Conservation (phyloP, 495 filamentous ascomycete species). For the Tuber umbilicatum region DNA sequence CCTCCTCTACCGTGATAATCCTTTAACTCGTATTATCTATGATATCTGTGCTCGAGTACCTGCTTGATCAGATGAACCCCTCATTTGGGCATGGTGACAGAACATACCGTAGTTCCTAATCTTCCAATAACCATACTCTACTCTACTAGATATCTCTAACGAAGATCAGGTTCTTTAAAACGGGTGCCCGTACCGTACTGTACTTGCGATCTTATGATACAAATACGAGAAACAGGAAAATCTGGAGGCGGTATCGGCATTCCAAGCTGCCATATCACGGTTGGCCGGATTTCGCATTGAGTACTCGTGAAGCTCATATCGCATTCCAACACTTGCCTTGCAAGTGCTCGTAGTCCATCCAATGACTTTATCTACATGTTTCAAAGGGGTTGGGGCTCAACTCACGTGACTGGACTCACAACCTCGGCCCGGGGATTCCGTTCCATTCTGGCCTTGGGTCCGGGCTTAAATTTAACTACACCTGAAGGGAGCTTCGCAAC, state of each 20-base stretch:
- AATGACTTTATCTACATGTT: not conserved
- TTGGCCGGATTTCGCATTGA: not conserved
- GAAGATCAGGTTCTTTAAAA: not conserved
- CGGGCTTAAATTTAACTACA: not conserved
- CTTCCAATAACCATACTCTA: not conserved
- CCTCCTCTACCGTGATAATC: not conserved
- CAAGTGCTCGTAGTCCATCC: not conserved
- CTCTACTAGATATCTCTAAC: not conserved
- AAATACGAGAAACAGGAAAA: not conserved
- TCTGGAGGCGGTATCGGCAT: not conserved
- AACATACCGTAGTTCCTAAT: not conserved
- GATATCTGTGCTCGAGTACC: not conserved
- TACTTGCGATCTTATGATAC: not conserved
- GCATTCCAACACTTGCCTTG: not conserved
- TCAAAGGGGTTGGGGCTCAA: not conserved
- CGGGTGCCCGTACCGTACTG: not conserved
- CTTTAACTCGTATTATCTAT: not conserved
- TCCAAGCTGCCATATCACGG: not conserved
- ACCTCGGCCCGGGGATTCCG: not conserved
- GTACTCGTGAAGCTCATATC: not conserved
- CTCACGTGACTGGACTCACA: not conserved
- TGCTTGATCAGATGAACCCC: not conserved
- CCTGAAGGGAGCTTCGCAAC: not conserved
- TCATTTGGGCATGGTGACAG: not conserved
- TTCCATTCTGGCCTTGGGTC: not conserved